Evolutionary conservation across 1,284 basidiomycete genomes (phyloP).

Genomic region (Leccinum subfulvum): DNA sequence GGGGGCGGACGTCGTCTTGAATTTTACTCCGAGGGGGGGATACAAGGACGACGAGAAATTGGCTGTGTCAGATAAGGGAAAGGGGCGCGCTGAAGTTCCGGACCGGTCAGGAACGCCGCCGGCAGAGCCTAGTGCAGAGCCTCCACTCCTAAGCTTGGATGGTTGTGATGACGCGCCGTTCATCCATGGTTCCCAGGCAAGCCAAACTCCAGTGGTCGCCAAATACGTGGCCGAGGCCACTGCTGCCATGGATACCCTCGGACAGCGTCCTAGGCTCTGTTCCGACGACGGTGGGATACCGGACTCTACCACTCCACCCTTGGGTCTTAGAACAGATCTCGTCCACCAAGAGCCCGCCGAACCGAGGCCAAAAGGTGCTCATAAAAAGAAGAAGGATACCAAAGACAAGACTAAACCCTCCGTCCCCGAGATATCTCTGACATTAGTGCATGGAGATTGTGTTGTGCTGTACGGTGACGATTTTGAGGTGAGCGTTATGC

Average conservation of each 20-base stretch:
- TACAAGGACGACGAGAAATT: slow-evolving; percentile 13
- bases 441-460: slow-evolving; percentile 58
- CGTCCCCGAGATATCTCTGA: slow-evolving; percentile 38
- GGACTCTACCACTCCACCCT: background rate
- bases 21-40: slow-evolving; percentile 26
- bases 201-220: slow-evolving; percentile 1
- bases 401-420: slow-evolving; percentile 20
- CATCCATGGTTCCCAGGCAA: background rate
- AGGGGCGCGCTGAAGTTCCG: slow-evolving; percentile 10
- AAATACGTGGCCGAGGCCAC: slow-evolving; percentile 2
- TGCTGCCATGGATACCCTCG: slow-evolving; percentile 9
- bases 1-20: slow-evolving; percentile 24
- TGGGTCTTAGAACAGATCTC: slow-evolving; percentile 1
- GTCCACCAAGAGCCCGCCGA: slow-evolving; percentile 4
- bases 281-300: background rate
- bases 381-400: slow-evolving; percentile 18
- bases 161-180: background rate
- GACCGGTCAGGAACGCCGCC: slow-evolving; percentile 9
- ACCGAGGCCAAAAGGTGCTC: slow-evolving; percentile 6
- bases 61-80: slow-evolving; percentile 11
- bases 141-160: background rate
- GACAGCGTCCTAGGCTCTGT: background rate
- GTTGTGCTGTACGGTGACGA: slow-evolving; percentile 49
- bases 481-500: slow-evolving; percentile 46
- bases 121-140: background rate